Percentiles rank a stretch among this genome's conserved stretches.
Evolutionary conservation across 148 eudicot genomes (phyloP).

Genomic region (Salicornia ramosissima): DNA sequence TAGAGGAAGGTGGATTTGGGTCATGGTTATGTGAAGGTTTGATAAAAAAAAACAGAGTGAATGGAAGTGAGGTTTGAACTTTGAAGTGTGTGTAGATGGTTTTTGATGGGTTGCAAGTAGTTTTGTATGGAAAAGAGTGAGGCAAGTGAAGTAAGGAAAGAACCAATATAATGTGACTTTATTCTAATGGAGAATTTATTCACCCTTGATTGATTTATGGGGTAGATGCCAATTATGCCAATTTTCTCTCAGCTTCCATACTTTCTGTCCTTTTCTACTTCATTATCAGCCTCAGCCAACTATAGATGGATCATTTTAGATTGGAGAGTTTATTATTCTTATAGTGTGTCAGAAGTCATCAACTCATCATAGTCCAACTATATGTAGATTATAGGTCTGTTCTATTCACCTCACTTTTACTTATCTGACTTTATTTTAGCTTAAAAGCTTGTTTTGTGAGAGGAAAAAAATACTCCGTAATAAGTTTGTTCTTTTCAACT

Average conservation of each 20-base stretch:
- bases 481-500: too few relatives aligned
- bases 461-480: too few relatives aligned
- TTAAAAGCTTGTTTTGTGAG: neutral
- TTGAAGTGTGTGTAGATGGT: neutral
- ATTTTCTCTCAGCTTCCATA: conserved; percentile 3
- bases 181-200: conserved; percentile 20
- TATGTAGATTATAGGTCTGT: too few relatives aligned
- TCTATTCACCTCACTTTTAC: neutral
- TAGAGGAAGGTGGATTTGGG: conserved; percentile 24
- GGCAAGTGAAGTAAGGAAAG: conserved; percentile 15
- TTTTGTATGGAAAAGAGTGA: conserved; percentile 7
- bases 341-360: conserved; percentile 17
- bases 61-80: neutral
- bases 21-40: conserved; percentile 26
- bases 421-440: neutral
- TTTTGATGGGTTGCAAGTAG: neutral
- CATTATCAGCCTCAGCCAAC: conserved; percentile 3
- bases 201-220: conserved; percentile 15
- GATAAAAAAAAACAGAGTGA: neutral
- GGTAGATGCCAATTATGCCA: conserved; percentile 16
- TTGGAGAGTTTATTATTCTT: conserved; percentile 15
- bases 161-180: conserved; percentile 2
- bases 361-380: neutral
- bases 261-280: neutral
- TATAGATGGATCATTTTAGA: too few relatives aligned